Base-by-base conservation (phyloP, 441 rosid species). In the Mallotus repandus region DNA sequence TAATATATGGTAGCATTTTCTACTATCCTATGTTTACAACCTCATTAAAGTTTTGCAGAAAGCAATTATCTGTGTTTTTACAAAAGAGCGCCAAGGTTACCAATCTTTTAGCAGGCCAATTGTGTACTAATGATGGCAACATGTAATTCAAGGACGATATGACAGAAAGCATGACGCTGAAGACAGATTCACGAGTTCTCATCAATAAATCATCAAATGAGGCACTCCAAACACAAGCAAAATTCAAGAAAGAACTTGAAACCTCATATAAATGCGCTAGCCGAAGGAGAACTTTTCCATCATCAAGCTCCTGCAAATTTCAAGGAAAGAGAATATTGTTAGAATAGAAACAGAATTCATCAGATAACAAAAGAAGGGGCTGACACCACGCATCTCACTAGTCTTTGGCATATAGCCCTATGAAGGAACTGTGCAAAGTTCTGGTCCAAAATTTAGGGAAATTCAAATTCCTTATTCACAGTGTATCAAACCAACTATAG, bases 201-300 rank as follows among this genome's bases (percentile, higher is more conserved):
- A 29, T 29, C 32, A 29, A 2, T 29, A 29, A 29, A 29, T 29
- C 32, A 29, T 29, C 3, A 29, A 29, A 29, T 38, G 41, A 38
- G 41, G 41, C 7, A 38, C 41, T 38, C 7, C 41, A 38, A 38
- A 38, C 65, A 13, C 50, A 61, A 4, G 45, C 49, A 73, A 62
- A 22, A 21, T 9, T 45, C 49, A 16, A 41, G 22, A 56, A 57
- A 63, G 62, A 35, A 46, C 48, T 59, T 13, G 25, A 69, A 71
- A 84, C 90, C 89, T 87, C 84, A 12, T 85, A 85, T 71, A 87
- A 69, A 72, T 87, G 90, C 3, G 89, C 90, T 52, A 87, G 65
- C 48, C 90, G 87, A 16, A 87, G 80, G 54, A 87, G 87, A 63
- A 83, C 79, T 62, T 78, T 79, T 50, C 87, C 79, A 68, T 79